A percentile compares a stretch with the other conserved stretches of the same genome.
Evolutionary conservation across 164 flowering plant species (phyloP).

Genomic region (Piper longum): DNA sequence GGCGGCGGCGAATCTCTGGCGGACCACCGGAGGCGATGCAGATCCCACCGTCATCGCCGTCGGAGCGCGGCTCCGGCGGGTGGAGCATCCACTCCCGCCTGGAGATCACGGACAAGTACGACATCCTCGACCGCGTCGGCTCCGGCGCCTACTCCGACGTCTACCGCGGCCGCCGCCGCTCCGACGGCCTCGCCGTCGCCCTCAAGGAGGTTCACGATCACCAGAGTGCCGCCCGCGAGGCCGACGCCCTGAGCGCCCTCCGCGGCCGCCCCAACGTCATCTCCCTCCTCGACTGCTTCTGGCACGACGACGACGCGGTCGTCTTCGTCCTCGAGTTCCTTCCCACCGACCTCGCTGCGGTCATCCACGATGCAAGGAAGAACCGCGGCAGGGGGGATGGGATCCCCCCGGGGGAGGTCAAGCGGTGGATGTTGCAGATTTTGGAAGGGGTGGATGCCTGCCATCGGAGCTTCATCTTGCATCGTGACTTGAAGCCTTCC

Average conservation of each 20-base stretch:
- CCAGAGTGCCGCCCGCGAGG: slow-evolving; percentile 72
- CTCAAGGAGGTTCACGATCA: slow-evolving; percentile 90
- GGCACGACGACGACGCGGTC: slow-evolving; percentile 78
- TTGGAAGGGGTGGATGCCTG: slow-evolving; percentile 58
- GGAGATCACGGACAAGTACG: slow-evolving; percentile 56
- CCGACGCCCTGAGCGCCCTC: slow-evolving; percentile 72
- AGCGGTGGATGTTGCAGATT: slow-evolving; percentile 85
- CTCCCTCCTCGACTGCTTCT: slow-evolving; percentile 65
- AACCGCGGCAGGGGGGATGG: slow-evolving; percentile 21
- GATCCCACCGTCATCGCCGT: neutral
- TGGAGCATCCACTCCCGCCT: slow-evolving; percentile 86
- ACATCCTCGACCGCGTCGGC: slow-evolving; percentile 60
- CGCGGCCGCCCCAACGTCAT: slow-evolving; percentile 56
- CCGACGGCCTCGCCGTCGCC: slow-evolving; percentile 55
- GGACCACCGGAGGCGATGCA: neutral
- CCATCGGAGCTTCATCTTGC: slow-evolving; percentile 50
- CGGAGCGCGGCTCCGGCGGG: slow-evolving; percentile 19
- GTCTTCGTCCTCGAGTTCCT: slow-evolving; percentile 79
- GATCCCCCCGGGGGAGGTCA: slow-evolving; percentile 44
- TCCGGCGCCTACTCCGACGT: slow-evolving; percentile 89
- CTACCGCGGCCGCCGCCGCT: slow-evolving; percentile 48
- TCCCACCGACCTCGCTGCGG: slow-evolving; percentile 45
- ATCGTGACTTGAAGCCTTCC: slow-evolving; percentile 76
- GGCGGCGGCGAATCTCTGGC: neutral
- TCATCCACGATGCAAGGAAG: slow-evolving; percentile 50